phyloP scores from a whole-genome alignment of 1,284 basidiomycete species.

The Trichosporon sp. region DNA sequence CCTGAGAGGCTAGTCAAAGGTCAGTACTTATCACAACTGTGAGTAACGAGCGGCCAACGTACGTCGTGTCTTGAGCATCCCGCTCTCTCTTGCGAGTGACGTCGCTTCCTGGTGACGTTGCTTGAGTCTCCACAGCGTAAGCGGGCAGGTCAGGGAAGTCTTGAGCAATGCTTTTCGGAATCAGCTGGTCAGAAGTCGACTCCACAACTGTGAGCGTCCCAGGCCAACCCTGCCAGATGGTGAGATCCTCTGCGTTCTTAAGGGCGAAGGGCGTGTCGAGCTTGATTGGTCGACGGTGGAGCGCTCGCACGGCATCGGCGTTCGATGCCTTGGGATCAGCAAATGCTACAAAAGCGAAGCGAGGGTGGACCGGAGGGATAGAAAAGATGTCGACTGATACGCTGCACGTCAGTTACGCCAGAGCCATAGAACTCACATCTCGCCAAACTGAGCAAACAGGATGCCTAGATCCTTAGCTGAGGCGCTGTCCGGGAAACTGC shows the following conservation, averaged over 20 bases:
- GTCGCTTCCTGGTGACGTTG: neutral
- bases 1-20: neutral
- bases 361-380: conserved; percentile 34
- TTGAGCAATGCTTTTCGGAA: conserved; percentile 30
- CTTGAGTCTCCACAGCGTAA: conserved; percentile 28
- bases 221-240: conserved; percentile 36
- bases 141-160: conserved; percentile 37
- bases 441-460: conserved; percentile 45
- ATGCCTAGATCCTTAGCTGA: conserved; percentile 45
- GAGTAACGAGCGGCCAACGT: neutral
- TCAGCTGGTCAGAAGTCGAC: conserved; percentile 35
- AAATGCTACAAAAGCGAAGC: conserved; percentile 44
- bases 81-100: conserved; percentile 10
- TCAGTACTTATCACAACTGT: neutral
- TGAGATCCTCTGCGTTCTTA: conserved; percentile 31
- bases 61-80: neutral
- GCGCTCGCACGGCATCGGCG: conserved; percentile 26
- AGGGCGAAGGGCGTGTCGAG: conserved; percentile 30
- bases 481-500: conserved; percentile 39
- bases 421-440: conserved; percentile 32
- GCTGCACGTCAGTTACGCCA: conserved; percentile 22
- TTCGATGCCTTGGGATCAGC: conserved; percentile 22
- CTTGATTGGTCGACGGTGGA: conserved; percentile 33
- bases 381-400: conserved; percentile 46
- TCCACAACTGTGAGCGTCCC: conserved; percentile 35